phyloP scores from a whole-genome alignment of 352 stramenopile species.

The Blastocystis sp. region DNA sequence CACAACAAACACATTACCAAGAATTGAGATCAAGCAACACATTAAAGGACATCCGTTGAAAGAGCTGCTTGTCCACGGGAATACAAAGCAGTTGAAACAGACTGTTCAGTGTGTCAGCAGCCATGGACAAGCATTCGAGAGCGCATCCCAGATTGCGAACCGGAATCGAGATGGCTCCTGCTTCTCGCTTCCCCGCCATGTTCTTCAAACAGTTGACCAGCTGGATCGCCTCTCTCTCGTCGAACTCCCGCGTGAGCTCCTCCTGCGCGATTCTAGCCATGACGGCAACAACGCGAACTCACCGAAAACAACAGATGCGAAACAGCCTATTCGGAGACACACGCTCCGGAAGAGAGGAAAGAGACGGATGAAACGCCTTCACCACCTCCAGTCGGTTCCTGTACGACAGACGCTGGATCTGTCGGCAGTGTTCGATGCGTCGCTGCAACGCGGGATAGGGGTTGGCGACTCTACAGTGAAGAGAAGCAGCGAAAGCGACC shows the following conservation, averaged over 20 bases:
- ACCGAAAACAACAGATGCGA: background rate
- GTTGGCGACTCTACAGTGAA: background rate
- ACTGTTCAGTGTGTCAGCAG: background rate
- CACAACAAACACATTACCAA: too few relatives aligned
- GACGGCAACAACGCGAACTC: background rate
- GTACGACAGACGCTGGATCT: background rate
- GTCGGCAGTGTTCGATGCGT: background rate
- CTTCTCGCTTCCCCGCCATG: background rate
- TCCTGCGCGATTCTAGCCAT: background rate
- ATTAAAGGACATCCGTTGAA: background rate
- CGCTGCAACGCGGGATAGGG: background rate
- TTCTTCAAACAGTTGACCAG: background rate
- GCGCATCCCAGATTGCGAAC: background rate
- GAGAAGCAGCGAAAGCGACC: background rate
- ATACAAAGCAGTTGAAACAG: background rate
- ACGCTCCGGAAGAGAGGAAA: background rate
- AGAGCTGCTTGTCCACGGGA: background rate
- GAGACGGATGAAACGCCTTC: background rate
- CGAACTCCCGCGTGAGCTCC: background rate
- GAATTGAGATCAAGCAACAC: background rate
- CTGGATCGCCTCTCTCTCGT: background rate
- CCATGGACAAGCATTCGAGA: background rate
- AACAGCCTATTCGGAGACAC: background rate
- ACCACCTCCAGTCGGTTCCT: background rate
- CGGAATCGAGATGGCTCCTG: background rate